Percentiles rank a stretch among this genome's conserved stretches.
phyloP scores from a whole-genome alignment of 1,284 basidiomycete genomes.

The Irpex sp. region DNA sequence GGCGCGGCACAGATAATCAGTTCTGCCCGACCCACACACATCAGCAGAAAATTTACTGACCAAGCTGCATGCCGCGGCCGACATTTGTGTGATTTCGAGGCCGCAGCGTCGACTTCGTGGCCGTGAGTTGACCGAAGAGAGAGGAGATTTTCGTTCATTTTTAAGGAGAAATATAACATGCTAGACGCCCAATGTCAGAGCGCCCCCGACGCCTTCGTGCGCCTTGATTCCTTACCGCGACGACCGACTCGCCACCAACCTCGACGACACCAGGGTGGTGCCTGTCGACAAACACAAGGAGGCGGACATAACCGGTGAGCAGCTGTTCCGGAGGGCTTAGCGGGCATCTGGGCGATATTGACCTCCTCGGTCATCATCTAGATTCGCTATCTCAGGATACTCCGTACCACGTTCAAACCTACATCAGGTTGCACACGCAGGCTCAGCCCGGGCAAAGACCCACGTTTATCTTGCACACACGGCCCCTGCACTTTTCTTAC shows the following conservation, averaged over 20 bases:
- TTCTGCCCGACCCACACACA: background rate
- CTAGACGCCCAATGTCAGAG: background rate
- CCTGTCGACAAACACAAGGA: background rate
- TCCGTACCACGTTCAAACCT: constrained; percentile 6
- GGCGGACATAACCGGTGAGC: background rate
- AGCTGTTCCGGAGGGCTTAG: background rate
- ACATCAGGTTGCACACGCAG: background rate
- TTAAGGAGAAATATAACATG: background rate
- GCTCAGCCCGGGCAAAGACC: background rate
- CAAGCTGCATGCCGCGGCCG: background rate
- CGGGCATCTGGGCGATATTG: too few relatives aligned
- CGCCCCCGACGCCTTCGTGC: background rate
- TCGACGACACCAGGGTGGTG: background rate
- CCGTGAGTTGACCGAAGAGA: background rate
- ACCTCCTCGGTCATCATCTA: constrained; percentile 2
- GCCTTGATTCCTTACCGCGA: background rate
- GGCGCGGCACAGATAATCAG: background rate
- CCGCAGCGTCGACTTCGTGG: background rate
- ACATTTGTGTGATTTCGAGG: background rate
- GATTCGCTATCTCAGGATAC: background rate
- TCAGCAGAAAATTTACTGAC: background rate
- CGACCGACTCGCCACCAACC: background rate
- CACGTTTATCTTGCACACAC: constrained; percentile 6
- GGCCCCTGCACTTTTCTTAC: constrained; percentile 4
- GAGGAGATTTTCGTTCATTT: background rate